These are phyloP conservation scores for Aspergillus homomorphus DNA, from an alignment of 495 filamentous ascomycete genomes.

Conservation along the genomic window DNA sequence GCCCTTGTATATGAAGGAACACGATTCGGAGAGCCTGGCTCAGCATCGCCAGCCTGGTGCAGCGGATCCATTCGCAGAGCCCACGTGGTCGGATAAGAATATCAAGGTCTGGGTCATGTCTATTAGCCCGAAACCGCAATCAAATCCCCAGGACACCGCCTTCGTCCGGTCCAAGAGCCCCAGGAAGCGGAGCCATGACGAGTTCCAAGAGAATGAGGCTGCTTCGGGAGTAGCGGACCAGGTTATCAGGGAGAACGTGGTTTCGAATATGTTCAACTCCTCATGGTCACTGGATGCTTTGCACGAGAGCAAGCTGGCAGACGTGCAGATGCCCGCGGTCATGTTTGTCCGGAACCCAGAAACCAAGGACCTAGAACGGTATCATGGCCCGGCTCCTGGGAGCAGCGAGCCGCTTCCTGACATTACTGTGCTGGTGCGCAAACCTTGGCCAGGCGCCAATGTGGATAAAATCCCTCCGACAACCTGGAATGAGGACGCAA, in stretches of 20 bases:
- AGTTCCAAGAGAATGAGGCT: conserved; percentile 41
- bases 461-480: conserved; percentile 64
- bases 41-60: conserved; percentile 14
- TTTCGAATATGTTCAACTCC: conserved; percentile 80
- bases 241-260: conserved; percentile 54
- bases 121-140: conserved; percentile 34
- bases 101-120: conserved; percentile 82
- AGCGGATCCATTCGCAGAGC: conserved; percentile 44
- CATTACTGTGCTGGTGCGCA: conserved; percentile 69
- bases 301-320: conserved; percentile 56
- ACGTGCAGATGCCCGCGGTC: conserved; percentile 64
- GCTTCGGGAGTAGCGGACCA: conserved; percentile 38
- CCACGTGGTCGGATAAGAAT: conserved; percentile 70
- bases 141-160: conserved; percentile 5
- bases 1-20: conserved; percentile 65
- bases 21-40: conserved; percentile 42
- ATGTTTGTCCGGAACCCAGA: conserved; percentile 65
- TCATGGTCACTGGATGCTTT: conserved; percentile 70
- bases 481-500: conserved; percentile 56
- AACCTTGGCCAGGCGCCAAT: conserved; percentile 78
- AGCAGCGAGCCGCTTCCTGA: conserved; percentile 49
- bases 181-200: conserved; percentile 62
- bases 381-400: conserved; percentile 62
- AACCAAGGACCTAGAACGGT: conserved; percentile 63
- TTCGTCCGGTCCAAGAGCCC: conserved; percentile 30